Evolutionary conservation across 768 basidiomycete genomes (phyloP).

Genomic region (Filobasidium wieringae): DNA sequence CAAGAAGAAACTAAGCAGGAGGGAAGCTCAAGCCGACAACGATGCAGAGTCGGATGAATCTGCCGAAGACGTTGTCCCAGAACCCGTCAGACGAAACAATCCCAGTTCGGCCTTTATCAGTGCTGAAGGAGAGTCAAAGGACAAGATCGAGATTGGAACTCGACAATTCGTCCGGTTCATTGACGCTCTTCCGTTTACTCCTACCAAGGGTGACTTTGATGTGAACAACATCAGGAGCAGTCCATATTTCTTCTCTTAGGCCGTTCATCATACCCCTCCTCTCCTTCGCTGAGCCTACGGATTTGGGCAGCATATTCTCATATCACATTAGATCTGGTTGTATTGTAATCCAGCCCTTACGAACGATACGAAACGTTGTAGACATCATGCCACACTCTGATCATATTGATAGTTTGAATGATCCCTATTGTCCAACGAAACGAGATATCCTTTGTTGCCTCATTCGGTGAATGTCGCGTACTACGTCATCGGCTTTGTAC

Average conservation of each 20-base stretch:
- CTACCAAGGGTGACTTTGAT: constrained; percentile 72
- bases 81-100: constrained; percentile 2
- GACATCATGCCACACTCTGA: too few species aligned
- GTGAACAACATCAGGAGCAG: constrained; percentile 70
- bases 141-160: constrained; percentile 11
- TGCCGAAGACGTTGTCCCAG: constrained; percentile 5
- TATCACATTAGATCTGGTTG: too few species aligned
- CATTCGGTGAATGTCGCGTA: too few species aligned
- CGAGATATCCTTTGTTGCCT: too few species aligned
- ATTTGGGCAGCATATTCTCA: too few species aligned
- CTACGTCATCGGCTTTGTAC: too few species aligned
- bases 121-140: constrained; percentile 4
- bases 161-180: constrained; percentile 55
- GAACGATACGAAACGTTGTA: too few species aligned
- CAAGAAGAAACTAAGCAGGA: constrained; percentile 4
- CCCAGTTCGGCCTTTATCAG: constrained; percentile 1
- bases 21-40: neutral
- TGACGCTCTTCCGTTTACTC: constrained; percentile 67
- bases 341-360: too few species aligned
- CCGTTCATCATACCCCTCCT: neutral
- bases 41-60: constrained; percentile 21
- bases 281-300: too few species aligned
- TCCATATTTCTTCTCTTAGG: constrained; percentile 85
- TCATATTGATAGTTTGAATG: too few species aligned
- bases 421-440: too few species aligned